Conservation (phyloP, 1,284 basidiomycete species). For the Leccinum fuscescens region DNA sequence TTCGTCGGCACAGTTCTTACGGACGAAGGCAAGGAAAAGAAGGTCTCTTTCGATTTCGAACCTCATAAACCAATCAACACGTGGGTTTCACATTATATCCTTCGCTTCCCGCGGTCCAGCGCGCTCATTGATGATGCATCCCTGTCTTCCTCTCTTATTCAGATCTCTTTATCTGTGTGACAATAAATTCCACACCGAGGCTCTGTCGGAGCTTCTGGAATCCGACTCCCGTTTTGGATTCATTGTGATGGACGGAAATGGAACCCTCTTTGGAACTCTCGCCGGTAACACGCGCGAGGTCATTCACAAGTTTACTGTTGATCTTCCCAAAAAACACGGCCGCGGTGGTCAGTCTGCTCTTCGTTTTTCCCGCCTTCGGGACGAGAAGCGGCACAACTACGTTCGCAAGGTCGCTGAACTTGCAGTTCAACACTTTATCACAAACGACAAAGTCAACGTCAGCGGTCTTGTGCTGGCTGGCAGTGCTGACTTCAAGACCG, state of each 20-base stretch:
- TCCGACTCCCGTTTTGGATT: constrained; percentile 98
- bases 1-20: constrained; percentile 98
- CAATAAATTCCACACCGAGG: constrained; percentile 99
- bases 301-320: too few species aligned
- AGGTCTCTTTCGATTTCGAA: constrained; percentile 96
- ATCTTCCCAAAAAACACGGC: background rate
- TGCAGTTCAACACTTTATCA: constrained; percentile 98
- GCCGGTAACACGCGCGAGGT: constrained; percentile 20
- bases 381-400: constrained; percentile 99
- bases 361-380: constrained; percentile 99
- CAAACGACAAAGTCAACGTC: constrained; percentile 97
- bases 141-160: constrained; percentile 11
- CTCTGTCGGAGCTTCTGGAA: constrained; percentile 93
- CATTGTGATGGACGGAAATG: constrained; percentile 99
- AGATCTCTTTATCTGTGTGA: constrained; percentile 98
- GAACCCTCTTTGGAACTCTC: constrained; percentile 93
- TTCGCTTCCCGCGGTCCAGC: background rate
- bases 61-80: constrained; percentile 99
- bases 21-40: constrained; percentile 99
- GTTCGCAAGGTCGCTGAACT: constrained; percentile 98
- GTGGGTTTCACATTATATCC: constrained; percentile 45
- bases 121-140: constrained; percentile 5
- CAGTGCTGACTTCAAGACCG: constrained; percentile 98
- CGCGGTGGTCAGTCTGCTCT: constrained; percentile 99
- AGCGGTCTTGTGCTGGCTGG: constrained; percentile 97